Conservation (phyloP, 2,329 filamentous ascomycete genomes). For the Drechslerella coelobrocha region DNA sequence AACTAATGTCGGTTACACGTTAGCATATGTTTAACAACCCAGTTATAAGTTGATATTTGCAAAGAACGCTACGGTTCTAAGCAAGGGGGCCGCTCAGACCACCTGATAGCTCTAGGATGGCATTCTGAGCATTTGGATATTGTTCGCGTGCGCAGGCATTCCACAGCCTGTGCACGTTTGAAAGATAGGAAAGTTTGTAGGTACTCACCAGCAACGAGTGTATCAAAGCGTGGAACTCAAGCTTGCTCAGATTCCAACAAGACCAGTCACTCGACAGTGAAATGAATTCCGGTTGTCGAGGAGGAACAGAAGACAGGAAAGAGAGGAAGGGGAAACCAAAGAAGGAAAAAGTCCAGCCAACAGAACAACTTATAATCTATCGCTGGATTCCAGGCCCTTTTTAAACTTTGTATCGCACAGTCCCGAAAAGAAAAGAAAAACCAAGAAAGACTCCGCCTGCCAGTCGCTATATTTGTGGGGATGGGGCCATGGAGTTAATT, state of each 20-base stretch:
- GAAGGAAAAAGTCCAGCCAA: neutral
- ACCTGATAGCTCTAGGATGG: too few relatives aligned
- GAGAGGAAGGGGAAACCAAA: neutral
- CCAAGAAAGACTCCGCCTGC: neutral
- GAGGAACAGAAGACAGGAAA: neutral
- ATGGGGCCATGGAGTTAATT: neutral
- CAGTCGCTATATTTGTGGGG: neutral
- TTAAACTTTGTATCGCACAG: slow-evolving; percentile 6
- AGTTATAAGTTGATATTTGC: neutral
- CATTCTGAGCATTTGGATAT: too few relatives aligned
- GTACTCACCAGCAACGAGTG: neutral
- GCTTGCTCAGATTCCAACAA: slow-evolving; percentile 1
- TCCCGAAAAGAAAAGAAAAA: neutral
- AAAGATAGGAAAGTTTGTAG: neutral
- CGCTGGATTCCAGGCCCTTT: slow-evolving; percentile 2
- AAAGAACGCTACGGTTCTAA: too few relatives aligned
- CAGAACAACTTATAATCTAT: neutral
- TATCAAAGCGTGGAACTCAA: neutral
- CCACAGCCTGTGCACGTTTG: too few relatives aligned
- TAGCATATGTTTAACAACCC: slow-evolving; percentile 6
- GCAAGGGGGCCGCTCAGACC: neutral
- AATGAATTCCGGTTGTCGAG: neutral
- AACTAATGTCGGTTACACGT: neutral
- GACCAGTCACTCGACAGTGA: neutral
- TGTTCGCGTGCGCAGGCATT: neutral